Evolutionary conservation across 345 rosid species (phyloP), one percentile per base, ranked within the genome.

Genomic region (Corymbia maculata): DNA sequence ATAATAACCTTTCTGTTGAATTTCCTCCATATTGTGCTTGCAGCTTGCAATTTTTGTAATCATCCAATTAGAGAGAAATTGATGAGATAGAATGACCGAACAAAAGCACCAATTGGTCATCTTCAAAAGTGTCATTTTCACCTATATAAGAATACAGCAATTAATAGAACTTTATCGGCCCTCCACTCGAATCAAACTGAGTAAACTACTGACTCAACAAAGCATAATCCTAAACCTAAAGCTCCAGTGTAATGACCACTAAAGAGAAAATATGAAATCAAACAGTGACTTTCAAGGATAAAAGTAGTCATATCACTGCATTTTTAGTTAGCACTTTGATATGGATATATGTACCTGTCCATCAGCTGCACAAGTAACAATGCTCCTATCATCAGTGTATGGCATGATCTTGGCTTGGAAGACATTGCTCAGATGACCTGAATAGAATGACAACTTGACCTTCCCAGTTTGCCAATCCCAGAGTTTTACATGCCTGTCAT

Each of bases 331-430:
- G 66, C n/a, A 52, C 52, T 30, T 52, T 50, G 51, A 14, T 44
- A 19, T 9, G 5, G 32, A 51, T 44, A 44, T 26, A 87, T 5
- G 86, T 90, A 95, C 99, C 99, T 95, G 93, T 57, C 99, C 99
- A 91, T 97, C 99, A 3, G 99, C 98, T 89, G 98, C 99, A 92
- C 97, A 96, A 9, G 98, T 95, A 24, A 98, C 97, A 88, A 97
- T 93, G 91, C 94, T 95, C 21, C 93, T 95, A 88, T 98, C 98
- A 93, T 93, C 96, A 1, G 98, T 88, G 89, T 89, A 94, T 52
- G 99, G 97, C 99, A 96, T 94, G 85, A 96, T 89, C 90, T 94
- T 95, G 13, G 98, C 99, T 88, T 98, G 98, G 87, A 98, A 98
- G 21, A 95, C 97, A 90, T 98, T 98, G 85, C 89, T 90, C 82